These are phyloP conservation scores for Fonsecaea multimorphosa DNA, from an alignment of 2,329 filamentous ascomycete genomes.

Conservation along the genomic window DNA sequence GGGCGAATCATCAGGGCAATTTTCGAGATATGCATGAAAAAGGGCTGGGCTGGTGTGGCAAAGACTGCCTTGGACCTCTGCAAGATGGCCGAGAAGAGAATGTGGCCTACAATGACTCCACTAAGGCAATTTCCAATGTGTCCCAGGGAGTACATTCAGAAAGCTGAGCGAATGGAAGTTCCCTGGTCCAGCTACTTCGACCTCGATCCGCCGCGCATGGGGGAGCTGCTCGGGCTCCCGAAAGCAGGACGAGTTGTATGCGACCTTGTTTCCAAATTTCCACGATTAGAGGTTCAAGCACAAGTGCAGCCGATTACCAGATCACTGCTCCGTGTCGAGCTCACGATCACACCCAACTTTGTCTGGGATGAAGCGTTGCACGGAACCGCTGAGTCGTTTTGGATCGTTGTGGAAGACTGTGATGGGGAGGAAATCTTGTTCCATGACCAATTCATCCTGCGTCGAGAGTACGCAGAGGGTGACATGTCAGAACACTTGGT, in stretches of 20 bases:
- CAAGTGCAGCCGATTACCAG: constrained; percentile 94
- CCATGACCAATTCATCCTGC: constrained; percentile 91
- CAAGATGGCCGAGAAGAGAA: constrained; percentile 99
- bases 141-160: constrained; percentile 83
- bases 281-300: constrained; percentile 87
- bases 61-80: constrained; percentile 92
- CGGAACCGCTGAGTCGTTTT: constrained; percentile 88
- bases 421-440: constrained; percentile 95
- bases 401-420: constrained; percentile 96
- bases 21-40: constrained; percentile 96
- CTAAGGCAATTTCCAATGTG: constrained; percentile 86
- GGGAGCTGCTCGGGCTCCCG: constrained; percentile 87
- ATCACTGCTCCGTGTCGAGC: constrained; percentile 86
- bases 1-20: constrained; percentile 94
- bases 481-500: constrained; percentile 93
- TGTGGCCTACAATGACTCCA: constrained; percentile 99
- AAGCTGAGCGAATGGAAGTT: constrained; percentile 93
- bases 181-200: constrained; percentile 95
- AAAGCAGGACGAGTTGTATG: constrained; percentile 87
- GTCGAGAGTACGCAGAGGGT: constrained; percentile 82
- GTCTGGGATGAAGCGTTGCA: constrained; percentile 93
- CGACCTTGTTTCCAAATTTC: constrained; percentile 87
- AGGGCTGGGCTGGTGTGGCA: constrained; percentile 92
- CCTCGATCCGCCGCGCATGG: constrained; percentile 94
- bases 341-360: constrained; percentile 92